These are phyloP conservation scores for Thielaviopsis musarum DNA, from an alignment of 2,329 filamentous ascomycete genomes.

Conservation along the genomic window DNA sequence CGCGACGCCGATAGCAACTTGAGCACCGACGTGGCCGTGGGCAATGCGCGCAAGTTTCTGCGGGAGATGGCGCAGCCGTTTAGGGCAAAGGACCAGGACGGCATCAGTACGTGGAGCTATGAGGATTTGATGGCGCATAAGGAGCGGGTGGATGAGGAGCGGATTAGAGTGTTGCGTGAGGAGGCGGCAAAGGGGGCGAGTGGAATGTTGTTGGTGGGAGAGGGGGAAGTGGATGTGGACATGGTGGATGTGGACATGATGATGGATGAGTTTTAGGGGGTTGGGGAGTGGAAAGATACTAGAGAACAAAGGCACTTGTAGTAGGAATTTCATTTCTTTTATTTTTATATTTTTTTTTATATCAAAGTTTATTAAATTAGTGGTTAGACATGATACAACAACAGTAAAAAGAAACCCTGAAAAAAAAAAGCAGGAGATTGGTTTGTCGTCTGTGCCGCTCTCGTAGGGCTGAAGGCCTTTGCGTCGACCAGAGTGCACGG, in stretches of 20 bases:
- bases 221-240: conserved; percentile 35
- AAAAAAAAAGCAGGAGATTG: background rate
- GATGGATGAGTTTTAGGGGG: conserved; percentile 20
- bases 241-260: conserved; percentile 42
- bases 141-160: conserved; percentile 53
- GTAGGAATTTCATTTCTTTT: too few relatives aligned
- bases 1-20: conserved; percentile 75
- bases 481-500: too few relatives aligned
- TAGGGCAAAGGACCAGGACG: conserved; percentile 66
- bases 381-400: too few relatives aligned
- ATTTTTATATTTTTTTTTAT: too few relatives aligned
- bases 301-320: too few relatives aligned
- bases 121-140: conserved; percentile 65
- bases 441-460: background rate
- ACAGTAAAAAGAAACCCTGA: too few relatives aligned
- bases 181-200: conserved; percentile 17
- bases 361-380: too few relatives aligned
- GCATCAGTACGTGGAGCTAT: conserved; percentile 81
- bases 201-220: conserved; percentile 20
- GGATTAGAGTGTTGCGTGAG: conserved; percentile 44
- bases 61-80: conserved; percentile 87
- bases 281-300: too few relatives aligned
- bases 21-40: conserved; percentile 89
- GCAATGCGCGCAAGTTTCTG: conserved; percentile 75
- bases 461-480: too few relatives aligned